Conservation (phyloP, 257 asterid genomes). For the Fraxinus quadrangulata region DNA sequence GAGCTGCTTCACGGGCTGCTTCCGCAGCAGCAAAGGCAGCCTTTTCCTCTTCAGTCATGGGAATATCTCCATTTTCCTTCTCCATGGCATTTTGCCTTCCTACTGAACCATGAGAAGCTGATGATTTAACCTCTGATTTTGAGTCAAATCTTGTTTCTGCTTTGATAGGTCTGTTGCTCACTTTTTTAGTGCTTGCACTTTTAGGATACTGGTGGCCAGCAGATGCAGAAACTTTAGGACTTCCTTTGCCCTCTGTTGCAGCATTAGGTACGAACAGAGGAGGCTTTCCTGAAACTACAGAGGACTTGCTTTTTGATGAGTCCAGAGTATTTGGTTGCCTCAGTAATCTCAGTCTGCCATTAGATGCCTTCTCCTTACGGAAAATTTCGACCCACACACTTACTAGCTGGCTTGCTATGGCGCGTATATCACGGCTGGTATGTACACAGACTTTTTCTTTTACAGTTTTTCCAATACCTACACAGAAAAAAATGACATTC, state of each 20-base stretch:
- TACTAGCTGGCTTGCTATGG: conserved; percentile 98
- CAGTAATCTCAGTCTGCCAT: conserved; percentile 55
- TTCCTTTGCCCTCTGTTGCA: conserved; percentile 44
- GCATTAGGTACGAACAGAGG: conserved; percentile 53
- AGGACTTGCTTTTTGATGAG: conserved; percentile 54
- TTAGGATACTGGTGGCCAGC: conserved; percentile 38
- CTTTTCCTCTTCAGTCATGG: conserved; percentile 87
- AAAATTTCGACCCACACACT: conserved; percentile 91
- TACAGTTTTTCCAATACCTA: conserved; percentile 95
- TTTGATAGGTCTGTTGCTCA: conserved; percentile 40
- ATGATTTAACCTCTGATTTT: conserved; percentile 48
- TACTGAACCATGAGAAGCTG: conserved; percentile 58
- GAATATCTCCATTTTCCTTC: conserved; percentile 49
- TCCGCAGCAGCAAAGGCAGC: conserved; percentile 93
- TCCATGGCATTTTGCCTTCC: conserved; percentile 48
- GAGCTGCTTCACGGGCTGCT: conserved; percentile 89
- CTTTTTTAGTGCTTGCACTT: conserved; percentile 44
- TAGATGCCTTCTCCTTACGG: conserved; percentile 93
- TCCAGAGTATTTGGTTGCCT: conserved; percentile 53
- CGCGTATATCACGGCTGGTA: conserved; percentile 98
- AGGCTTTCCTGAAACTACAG: conserved; percentile 63
- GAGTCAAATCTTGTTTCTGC: conserved; percentile 43
- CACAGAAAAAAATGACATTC: conserved; percentile 17
- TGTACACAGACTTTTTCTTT: conserved; percentile 97
- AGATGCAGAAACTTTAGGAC: conserved; percentile 33